A percentile compares a stretch with the other conserved stretches of the same genome.
Evolutionary conservation across 2,329 filamentous ascomycete species (phyloP).

Genomic region (Epichloe sibirici): DNA sequence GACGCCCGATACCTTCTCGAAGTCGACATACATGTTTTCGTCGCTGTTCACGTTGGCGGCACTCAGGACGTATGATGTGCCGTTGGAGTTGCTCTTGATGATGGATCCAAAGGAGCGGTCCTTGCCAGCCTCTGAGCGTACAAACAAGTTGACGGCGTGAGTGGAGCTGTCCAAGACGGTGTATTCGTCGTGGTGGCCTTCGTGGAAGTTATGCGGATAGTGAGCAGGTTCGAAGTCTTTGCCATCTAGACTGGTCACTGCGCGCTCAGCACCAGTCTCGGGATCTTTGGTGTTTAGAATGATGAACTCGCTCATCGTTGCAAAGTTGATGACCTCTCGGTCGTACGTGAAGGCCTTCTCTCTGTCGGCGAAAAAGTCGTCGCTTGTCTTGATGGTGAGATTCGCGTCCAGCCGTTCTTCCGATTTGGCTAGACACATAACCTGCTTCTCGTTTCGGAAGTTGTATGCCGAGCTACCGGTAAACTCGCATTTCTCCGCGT

Average conservation of each 20-base stretch:
- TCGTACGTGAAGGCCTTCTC: conserved; percentile 38
- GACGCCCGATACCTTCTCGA: conserved; percentile 86
- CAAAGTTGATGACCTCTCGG: conserved; percentile 63
- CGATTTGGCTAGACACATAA: conserved; percentile 44
- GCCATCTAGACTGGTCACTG: conserved; percentile 78
- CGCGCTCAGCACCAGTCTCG: conserved; percentile 55
- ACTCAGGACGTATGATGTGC: conserved; percentile 85
- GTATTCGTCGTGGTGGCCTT: conserved; percentile 69
- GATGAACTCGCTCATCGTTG: conserved; percentile 94
- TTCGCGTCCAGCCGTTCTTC: conserved; percentile 49
- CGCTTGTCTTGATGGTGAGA: conserved; percentile 61
- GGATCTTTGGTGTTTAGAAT: conserved; percentile 68
- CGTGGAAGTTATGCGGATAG: conserved; percentile 76
- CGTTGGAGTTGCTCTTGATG: conserved; percentile 97
- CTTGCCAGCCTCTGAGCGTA: conserved; percentile 57
- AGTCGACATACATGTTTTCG: conserved; percentile 69
- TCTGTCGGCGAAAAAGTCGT: conserved; percentile 62
- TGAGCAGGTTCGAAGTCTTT: conserved; percentile 67
- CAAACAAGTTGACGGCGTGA: conserved; percentile 87
- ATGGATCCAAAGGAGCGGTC: conserved; percentile 70
- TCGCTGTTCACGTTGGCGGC: conserved; percentile 74
- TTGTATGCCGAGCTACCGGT: conserved; percentile 52
- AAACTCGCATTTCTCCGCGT: conserved; percentile 76
- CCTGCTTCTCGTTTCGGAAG: conserved; percentile 39
- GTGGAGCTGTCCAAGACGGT: conserved; percentile 92